Evolutionary conservation across 2,329 filamentous ascomycete genomes (phyloP).

Genomic region (Exophiala oligosperma): DNA sequence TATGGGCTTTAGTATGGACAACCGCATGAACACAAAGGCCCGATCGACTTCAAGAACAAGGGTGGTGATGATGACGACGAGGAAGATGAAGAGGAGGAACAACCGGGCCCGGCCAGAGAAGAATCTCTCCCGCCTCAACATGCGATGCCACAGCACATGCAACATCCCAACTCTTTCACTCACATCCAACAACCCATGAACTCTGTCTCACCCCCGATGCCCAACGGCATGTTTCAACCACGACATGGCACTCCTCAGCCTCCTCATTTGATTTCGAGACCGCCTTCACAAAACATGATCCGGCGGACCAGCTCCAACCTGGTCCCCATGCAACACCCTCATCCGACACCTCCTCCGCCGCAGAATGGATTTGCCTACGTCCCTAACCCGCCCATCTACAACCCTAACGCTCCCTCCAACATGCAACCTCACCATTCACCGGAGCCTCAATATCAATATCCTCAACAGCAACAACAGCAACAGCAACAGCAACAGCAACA

Average conservation of each 20-base stretch:
- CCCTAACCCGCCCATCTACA: slow-evolving; percentile 83
- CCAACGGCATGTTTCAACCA: slow-evolving; percentile 71
- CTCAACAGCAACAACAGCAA: slow-evolving; percentile 32
- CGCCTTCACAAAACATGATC: slow-evolving; percentile 76
- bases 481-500: slow-evolving; percentile 41
- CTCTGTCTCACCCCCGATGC: slow-evolving; percentile 84
- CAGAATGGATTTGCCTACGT: slow-evolving; percentile 79
- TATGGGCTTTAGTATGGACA: slow-evolving; percentile 69
- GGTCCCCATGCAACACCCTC: slow-evolving; percentile 61
- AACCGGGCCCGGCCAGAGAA: slow-evolving; percentile 64
- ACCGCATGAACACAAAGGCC: slow-evolving; percentile 94
- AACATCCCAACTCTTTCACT: slow-evolving; percentile 68
- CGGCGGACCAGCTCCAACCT: slow-evolving; percentile 75
- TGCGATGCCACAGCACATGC: slow-evolving; percentile 61
- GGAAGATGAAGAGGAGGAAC: slow-evolving; percentile 61
- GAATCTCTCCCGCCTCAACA: slow-evolving; percentile 56
- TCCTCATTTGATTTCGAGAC: slow-evolving; percentile 66
- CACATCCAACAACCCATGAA: slow-evolving; percentile 81
- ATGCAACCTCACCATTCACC: slow-evolving; percentile 35
- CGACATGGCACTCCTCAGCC: slow-evolving; percentile 83
- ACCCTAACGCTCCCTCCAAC: slow-evolving; percentile 56
- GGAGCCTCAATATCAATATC: slow-evolving; percentile 38
- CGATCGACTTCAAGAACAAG: slow-evolving; percentile 84
- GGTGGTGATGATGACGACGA: slow-evolving; percentile 78
- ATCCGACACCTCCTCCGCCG: slow-evolving; percentile 61